Conservation (phyloP, 2,329 filamentous ascomycete species). For the Magnaporthiopsis incrustans region DNA sequence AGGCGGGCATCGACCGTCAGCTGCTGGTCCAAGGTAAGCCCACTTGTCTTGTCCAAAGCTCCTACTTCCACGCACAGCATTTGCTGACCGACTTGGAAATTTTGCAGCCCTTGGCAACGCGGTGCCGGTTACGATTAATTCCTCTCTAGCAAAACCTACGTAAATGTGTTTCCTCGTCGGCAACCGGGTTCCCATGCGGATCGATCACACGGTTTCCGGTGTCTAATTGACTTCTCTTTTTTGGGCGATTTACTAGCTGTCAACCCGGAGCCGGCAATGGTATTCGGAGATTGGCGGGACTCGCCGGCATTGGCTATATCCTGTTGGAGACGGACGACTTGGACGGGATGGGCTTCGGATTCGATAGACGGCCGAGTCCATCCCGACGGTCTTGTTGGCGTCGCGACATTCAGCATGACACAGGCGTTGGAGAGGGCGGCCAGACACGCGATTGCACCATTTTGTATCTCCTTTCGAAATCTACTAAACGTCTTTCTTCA, state of each 20-base stretch:
- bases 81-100: background rate
- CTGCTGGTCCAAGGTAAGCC: slow-evolving; percentile 39
- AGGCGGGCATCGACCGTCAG: slow-evolving; percentile 22
- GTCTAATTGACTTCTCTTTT: background rate
- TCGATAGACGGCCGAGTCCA: background rate
- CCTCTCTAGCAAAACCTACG: background rate
- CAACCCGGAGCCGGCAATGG: background rate
- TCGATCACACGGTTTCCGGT: background rate
- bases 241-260: background rate
- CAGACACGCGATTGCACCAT: background rate
- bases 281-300: background rate
- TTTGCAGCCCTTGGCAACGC: slow-evolving; percentile 44
- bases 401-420: slow-evolving; percentile 5
- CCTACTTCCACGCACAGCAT: too few relatives aligned
- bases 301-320: background rate
- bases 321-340: background rate
- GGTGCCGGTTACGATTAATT: slow-evolving; percentile 45
- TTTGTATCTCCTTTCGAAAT: slow-evolving; percentile 2
- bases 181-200: background rate
- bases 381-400: background rate
- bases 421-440: slow-evolving; percentile 8
- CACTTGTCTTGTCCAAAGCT: too few relatives aligned
- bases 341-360: background rate
- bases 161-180: slow-evolving; percentile 10
- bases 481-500: background rate